A percentile compares a stretch with the other conserved stretches of the same genome.
Evolutionary conservation across 257 asterid genomes (phyloP).

Genomic region (Penstemon eatonii): DNA sequence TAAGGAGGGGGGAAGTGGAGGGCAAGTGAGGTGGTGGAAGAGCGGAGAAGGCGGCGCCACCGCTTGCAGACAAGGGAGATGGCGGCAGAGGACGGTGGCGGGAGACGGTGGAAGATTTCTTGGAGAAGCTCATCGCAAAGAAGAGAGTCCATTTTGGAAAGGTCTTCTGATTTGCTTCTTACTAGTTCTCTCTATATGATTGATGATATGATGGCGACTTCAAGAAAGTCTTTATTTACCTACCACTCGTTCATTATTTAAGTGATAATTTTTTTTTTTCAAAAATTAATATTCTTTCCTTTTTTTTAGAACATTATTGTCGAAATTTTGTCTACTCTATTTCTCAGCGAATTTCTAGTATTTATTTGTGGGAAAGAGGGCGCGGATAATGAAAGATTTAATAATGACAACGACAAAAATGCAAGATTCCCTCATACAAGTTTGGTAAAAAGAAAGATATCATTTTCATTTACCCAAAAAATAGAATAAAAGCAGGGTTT

Average conservation of each 20-base stretch:
- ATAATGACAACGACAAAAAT: too few relatives aligned
- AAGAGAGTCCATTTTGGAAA: conserved; percentile 50
- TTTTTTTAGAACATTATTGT: not conserved
- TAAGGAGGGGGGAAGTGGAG: conserved; percentile 40
- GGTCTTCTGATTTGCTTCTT: not conserved
- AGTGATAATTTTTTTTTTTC: not conserved
- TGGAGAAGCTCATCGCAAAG: conserved; percentile 79
- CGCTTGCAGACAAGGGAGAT: conserved; percentile 62
- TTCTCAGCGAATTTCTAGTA: too few relatives aligned
- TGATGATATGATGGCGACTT: conserved; percentile 21
- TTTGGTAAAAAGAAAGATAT: too few relatives aligned
- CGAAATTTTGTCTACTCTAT: not conserved
- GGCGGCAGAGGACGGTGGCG: conserved; percentile 53
- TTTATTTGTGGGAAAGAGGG: too few relatives aligned
- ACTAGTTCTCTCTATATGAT: not conserved
- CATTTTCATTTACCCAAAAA: too few relatives aligned
- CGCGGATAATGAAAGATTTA: too few relatives aligned
- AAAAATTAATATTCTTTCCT: not conserved
- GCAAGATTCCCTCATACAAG: too few relatives aligned
- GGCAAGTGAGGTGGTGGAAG: conserved; percentile 61
- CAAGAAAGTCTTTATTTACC: conserved; percentile 14
- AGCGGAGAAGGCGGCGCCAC: conserved; percentile 71
- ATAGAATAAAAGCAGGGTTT: too few relatives aligned
- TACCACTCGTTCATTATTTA: conserved; percentile 33
- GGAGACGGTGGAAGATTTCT: conserved; percentile 80